Conservation (phyloP, 257 asterid genomes). For the Apocynum venetum region DNA sequence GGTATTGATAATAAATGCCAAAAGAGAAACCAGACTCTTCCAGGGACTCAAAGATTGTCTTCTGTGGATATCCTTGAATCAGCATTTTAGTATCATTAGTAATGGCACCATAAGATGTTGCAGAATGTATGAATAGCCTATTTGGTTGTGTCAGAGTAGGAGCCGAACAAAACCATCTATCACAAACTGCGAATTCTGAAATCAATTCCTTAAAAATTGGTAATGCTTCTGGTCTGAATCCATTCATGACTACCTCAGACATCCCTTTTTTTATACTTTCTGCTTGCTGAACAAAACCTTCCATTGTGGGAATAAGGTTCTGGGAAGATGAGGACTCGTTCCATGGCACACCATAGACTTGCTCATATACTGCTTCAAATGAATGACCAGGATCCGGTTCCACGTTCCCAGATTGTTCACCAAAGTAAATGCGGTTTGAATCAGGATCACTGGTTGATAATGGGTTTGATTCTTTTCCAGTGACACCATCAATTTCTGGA, state of each 20-base stretch:
- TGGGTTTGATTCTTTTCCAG: conserved; percentile 57
- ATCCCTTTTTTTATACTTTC: conserved; percentile 47
- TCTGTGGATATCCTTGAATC: conserved; percentile 60
- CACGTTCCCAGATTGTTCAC: conserved; percentile 28
- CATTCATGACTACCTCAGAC: conserved; percentile 61
- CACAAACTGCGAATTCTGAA: conserved; percentile 64
- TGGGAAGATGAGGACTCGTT: conserved; percentile 18
- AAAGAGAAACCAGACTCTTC: conserved; percentile 48
- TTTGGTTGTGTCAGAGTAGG: conserved; percentile 72
- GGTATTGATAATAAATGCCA: conserved; percentile 59
- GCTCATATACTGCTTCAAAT: conserved; percentile 54
- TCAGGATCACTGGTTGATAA: conserved; percentile 30
- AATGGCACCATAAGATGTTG: conserved; percentile 59
- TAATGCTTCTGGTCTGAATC: conserved; percentile 48
- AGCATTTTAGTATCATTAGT: conserved; percentile 50
- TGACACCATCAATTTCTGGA: conserved; percentile 58
- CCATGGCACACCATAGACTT: conserved; percentile 53
- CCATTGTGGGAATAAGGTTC: conserved; percentile 43
- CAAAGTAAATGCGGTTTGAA: conserved; percentile 24
- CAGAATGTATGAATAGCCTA: conserved; percentile 67
- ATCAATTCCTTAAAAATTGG: conserved; percentile 56
- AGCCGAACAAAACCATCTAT: conserved; percentile 63
- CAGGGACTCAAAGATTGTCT: conserved; percentile 60
- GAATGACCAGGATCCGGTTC: conserved; percentile 76
- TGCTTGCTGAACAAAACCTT: conserved; percentile 79